Evolutionary conservation across 805 yeast genomes (phyloP), one percentile per base, ranked within the genome.

Genomic region (Kregervanrija fluxuum): DNA sequence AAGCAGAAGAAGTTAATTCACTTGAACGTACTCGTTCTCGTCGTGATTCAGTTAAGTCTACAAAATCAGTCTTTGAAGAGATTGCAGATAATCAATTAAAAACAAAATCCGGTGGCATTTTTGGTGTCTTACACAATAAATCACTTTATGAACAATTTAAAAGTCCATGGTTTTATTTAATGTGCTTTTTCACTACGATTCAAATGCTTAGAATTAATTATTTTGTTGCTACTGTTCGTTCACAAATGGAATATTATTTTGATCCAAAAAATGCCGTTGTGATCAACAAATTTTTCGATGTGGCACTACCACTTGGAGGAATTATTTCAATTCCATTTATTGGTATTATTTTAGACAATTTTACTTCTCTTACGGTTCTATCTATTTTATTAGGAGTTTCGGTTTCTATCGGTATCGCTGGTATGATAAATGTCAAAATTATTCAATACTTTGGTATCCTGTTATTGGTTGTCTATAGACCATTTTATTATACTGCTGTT

Each of bases 181-280:
- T 88, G 85, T 76, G 86, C 22, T 57, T 77, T 2, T 86, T 89
- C 62, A 85, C 96, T 5, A 76, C 90, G 3, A 74, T 90, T 46
- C 95, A 88, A 62, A 90, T 90, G 96, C 72, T 91, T 37, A 73
- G 97, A 60, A 82, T 90, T 53, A 90, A 90, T 67, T 91, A 86
- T 63, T 91, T 88, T 64, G 93, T 90, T 44, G 97, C 96, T 8
- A 87, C 97, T 2, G 70, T 90, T 33, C 77, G 80, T 56, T 69
- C 95, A 0, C 97, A 90, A 66, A 95, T 88, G 69, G 73, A 73
- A 22, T 91, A 70, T 57, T 72, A 89, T 48, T 70, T 88, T 44
- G 77, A 75, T 11, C 68, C 69, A 51, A 66, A 66, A 8, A 50
- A 55, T 3, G 95, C 95, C 1, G 60, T 71, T 22, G 54, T 56